Evolutionary conservation across 2,329 filamentous ascomycete species (phyloP), one percentile per base, ranked within the genome.

Genomic region (Balansia obtecta): DNA sequence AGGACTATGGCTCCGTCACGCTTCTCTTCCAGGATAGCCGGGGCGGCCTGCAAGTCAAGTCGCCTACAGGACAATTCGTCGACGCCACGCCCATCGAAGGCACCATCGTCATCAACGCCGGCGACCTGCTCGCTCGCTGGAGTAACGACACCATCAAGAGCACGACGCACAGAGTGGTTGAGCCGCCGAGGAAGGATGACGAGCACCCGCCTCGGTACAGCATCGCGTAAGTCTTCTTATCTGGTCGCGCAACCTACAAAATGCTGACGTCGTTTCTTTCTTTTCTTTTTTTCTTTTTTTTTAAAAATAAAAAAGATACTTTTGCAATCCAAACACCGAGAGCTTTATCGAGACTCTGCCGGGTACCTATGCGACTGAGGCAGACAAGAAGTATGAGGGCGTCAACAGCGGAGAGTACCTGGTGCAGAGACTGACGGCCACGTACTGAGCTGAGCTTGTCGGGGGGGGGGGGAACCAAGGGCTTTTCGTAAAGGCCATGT

Each of bases 81-180:
- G 80, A 95, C 60, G 90, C 87, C 1, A 88, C 79, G 7, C 89
- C 90, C 0, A 91, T 95, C 53, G 73, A 81, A 37, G 83, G 82
- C 50, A 89, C 88, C 0, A 84, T 93, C 40, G 87, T 96, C 11
- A 79, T 95, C 56, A 96, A 96, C 61, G 89, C 89, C 0, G 90
- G 89, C 1, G 90, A 96, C 63, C 64, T 96, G 57, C 71, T 96
- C 46, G 84, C 87, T 1, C 75, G 89, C 48, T 95, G 89, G 90
- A 88, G 85, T 55, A 96, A 96, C 61, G 88, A 94, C 61, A 85
- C 79, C 4, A 95, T 96, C 69, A 89, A 86, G 70, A 91, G 86
- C 62, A 96, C 90, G 4, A 80, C 89, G 53, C 90, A 96, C 66
- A 81, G 89, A 11, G 90, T 96, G 1, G 86, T 96, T 5, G 86